Conservation (phyloP, 2,329 filamentous ascomycete species). For the Colletotrichum shisoi region DNA sequence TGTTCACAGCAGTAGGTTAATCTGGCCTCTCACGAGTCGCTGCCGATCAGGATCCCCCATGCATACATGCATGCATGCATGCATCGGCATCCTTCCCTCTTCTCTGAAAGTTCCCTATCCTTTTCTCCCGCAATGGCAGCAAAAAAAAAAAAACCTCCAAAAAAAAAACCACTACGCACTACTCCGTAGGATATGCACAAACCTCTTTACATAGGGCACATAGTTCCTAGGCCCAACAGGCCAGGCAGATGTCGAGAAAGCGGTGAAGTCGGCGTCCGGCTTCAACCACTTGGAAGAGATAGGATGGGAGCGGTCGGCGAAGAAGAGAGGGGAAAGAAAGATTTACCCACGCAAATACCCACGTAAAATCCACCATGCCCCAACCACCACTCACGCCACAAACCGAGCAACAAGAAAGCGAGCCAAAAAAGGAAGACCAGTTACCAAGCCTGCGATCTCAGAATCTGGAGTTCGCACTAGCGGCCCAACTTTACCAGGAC, state of each 20-base stretch:
- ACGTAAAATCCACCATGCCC: not conserved
- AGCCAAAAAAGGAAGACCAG: not conserved
- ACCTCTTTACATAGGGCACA: no score
- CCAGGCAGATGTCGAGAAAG: not conserved
- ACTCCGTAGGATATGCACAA: no score
- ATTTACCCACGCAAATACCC: not conserved
- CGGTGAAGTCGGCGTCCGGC: no score
- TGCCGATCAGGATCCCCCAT: constrained; percentile 17
- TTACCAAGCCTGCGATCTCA: constrained; percentile 25
- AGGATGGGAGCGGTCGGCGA: constrained; percentile 7
- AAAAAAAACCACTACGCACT: not conserved
- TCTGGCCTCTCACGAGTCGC: constrained; percentile 16
- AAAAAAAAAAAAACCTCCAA: not conserved
- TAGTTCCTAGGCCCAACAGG: not conserved
- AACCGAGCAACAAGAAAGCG: constrained; percentile 16
- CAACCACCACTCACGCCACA: constrained; percentile 2
- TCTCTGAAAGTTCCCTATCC: not conserved
- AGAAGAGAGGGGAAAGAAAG: constrained; percentile 12
- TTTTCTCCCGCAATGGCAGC: not conserved
- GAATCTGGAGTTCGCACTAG: constrained; percentile 35
- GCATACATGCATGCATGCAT: not conserved
- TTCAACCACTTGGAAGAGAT: not conserved
- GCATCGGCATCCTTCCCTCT: not conserved
- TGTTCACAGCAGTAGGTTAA: not conserved
- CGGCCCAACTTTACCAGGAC: constrained; percentile 34